phyloP scores from a whole-genome alignment of 495 filamentous ascomycete species.

The Neurospora sp. region DNA sequence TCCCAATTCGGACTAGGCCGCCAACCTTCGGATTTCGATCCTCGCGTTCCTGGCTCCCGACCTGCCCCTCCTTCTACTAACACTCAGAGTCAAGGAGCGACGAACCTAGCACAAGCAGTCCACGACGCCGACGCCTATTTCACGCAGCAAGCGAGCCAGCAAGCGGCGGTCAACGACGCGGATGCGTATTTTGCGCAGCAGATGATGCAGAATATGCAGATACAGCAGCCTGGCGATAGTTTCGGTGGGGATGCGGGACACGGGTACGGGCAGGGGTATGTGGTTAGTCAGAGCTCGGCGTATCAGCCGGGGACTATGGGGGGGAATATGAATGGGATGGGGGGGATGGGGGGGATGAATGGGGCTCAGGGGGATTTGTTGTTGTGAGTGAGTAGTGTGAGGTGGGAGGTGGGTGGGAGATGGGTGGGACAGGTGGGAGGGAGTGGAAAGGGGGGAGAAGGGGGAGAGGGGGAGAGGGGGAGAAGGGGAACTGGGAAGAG shows the following conservation, averaged over 20 bases:
- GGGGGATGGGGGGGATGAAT: not conserved
- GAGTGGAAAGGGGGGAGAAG: no score
- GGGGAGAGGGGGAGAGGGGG: not conserved
- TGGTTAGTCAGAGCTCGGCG: constrained; percentile 55
- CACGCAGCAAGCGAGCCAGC: constrained; percentile 38
- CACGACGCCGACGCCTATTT: constrained; percentile 83
- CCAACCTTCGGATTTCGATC: constrained; percentile 25
- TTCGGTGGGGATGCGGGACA: constrained; percentile 37
- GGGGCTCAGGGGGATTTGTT: constrained; percentile 43
- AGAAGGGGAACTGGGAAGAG: not conserved
- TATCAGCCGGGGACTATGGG: constrained; percentile 41
- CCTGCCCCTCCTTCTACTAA: not conserved
- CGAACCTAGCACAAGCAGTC: constrained; percentile 56
- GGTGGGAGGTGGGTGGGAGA: not conserved
- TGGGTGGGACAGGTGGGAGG: not conserved
- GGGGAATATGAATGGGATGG: constrained; percentile 25
- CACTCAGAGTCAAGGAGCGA: constrained; percentile 12
- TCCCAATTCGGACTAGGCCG: constrained; percentile 43
- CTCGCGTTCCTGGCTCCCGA: constrained; percentile 15
- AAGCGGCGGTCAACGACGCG: constrained; percentile 60
- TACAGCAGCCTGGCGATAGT: constrained; percentile 37
- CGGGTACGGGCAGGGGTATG: constrained; percentile 39
- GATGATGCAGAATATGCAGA: constrained; percentile 59
- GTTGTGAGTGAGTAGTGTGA: constrained; percentile 21
- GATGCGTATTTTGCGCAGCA: constrained; percentile 78